Base-by-base conservation (phyloP, 2,329 filamentous ascomycete species). In the Pseudocercospora cruenta region DNA sequence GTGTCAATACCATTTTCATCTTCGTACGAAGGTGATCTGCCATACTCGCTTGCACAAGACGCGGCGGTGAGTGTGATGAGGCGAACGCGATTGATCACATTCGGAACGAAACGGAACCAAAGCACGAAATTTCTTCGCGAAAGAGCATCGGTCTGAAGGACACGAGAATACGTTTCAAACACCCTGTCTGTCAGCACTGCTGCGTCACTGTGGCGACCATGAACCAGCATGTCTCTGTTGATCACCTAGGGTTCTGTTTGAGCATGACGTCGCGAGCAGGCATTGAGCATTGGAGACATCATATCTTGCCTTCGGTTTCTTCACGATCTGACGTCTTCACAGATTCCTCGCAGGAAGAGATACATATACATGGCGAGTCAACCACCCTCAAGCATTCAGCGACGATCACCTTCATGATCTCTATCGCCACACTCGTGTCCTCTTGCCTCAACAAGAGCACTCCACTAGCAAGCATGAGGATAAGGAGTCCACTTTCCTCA, bases 171-270 rank as follows among this genome's bases (percentile, higher is more conserved):
- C 39, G 16, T 43, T 19, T 43, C 16, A 19, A 2, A 39, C 14
- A 10, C 36, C 24, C 36, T 39, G 36, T n/a, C 24, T 54, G 51
- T 54, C 51, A 54, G 24, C 24, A n/a, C 51, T 26, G 51, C 51
- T 55, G 51, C 51, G 51, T 55, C 51, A 55, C 51, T 55, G 51
- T 55, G 51, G 51, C 51, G 51, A 55, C 22, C 12, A 55, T 14
- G 3, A 55, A 33, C 51, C 21, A 31, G 51, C 51, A 55, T 55
- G 24, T 33, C 26, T 43, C 39, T 55, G 51, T 55, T 55, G 51
- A 55, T 55, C 51, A 31, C 51, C 51, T 28, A 31, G 24, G 51
- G 7, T 51, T 26, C 24, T 31, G 24, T 26, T 31, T 55, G 16
- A 31, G 16, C 51, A 55, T 55, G 51, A 55, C 51, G 51, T 55